Base-by-base conservation (phyloP, 495 filamentous ascomycete species). In the Articulospora tetracladia region DNA sequence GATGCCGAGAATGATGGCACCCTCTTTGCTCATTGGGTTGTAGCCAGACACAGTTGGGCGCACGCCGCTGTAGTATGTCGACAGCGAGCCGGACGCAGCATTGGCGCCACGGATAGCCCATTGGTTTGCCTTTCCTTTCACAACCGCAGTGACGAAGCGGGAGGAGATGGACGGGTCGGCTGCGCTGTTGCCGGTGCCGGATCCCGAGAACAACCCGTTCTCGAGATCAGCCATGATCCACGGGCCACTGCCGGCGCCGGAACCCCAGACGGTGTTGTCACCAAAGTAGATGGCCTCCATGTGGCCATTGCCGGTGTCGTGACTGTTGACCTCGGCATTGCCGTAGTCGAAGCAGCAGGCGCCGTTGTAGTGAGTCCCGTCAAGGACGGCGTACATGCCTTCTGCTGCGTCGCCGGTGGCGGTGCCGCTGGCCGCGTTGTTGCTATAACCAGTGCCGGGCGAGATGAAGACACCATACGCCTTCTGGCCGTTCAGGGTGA, bases 211-310 rank as follows among this genome's bases (percentile, higher is more conserved):
- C 44, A 85, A 66, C 20, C 76, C 76, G 58, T 84, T 83, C 72
- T 85, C 82, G 0, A 85, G 73, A 76, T 85, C 82, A 28, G 79
- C 82, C 82, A 84, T 83, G 62, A 85, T 51, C 82, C 82, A 85
- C 26, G 82, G 82, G 0, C 82, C 82, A 22, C 60, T 76, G 44
- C 82, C 82, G 28, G 77, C 32, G 17, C 82, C 82, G 30, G 65
- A 70, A 28, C 82, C 82, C 79, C 78, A 83, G 66, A 39, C 57
- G 12, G 71, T 77, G 65, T 59, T 71, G 57, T 68, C 68, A 36
- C 82, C 82, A 67, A 68, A 84, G 74, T 85, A 85, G 68, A 85
- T 79, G 36, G 82, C 79, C 68, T 85, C 82, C 82, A 85, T 84
- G 61, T 84, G 81, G 58, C 78, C 81, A 58, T 75, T 74, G 46